Conservation (phyloP, 1,284 basidiomycete species). For the Sphagnurus paluster region DNA sequence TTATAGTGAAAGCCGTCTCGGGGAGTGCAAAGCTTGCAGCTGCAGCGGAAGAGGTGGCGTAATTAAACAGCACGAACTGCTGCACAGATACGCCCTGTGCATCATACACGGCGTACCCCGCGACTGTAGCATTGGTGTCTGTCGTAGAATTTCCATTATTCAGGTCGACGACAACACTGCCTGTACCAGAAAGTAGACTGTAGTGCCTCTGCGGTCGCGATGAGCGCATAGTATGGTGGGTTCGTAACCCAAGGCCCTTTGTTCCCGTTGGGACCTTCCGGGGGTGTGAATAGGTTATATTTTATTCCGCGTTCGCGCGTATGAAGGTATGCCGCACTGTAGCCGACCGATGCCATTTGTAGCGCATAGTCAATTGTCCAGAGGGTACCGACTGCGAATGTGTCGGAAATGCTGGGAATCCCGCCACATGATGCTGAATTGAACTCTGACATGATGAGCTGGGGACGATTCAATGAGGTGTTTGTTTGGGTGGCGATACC, state of each 20-base stretch:
- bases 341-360: slow-evolving; percentile 50
- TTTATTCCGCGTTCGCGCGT: slow-evolving; percentile 50
- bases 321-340: slow-evolving; percentile 48
- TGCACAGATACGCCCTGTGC: slow-evolving; percentile 35
- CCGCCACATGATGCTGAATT: slow-evolving; percentile 72
- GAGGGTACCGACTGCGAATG: slow-evolving; percentile 58
- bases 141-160: slow-evolving; percentile 40
- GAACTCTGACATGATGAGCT: slow-evolving; percentile 63
- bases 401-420: slow-evolving; percentile 48
- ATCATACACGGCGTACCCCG: slow-evolving; percentile 64
- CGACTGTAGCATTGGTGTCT: slow-evolving; percentile 36
- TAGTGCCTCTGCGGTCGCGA: slow-evolving; percentile 58
- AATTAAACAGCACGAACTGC: slow-evolving; percentile 64
- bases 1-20: slow-evolving; percentile 23
- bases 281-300: slow-evolving; percentile 52
- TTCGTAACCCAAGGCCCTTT: slow-evolving; percentile 49
- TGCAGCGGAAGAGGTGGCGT: slow-evolving; percentile 37
- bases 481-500: slow-evolving; percentile 34
- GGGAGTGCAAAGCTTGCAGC: slow-evolving; percentile 36
- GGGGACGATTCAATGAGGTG: slow-evolving; percentile 24
- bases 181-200: slow-evolving; percentile 39
- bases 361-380: slow-evolving; percentile 59
- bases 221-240: slow-evolving; percentile 56
- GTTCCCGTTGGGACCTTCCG: slow-evolving; percentile 33
- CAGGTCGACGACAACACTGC: slow-evolving; percentile 52